Conservation (phyloP, 345 rosid genomes). For the Abelmoschus esculentus region DNA sequence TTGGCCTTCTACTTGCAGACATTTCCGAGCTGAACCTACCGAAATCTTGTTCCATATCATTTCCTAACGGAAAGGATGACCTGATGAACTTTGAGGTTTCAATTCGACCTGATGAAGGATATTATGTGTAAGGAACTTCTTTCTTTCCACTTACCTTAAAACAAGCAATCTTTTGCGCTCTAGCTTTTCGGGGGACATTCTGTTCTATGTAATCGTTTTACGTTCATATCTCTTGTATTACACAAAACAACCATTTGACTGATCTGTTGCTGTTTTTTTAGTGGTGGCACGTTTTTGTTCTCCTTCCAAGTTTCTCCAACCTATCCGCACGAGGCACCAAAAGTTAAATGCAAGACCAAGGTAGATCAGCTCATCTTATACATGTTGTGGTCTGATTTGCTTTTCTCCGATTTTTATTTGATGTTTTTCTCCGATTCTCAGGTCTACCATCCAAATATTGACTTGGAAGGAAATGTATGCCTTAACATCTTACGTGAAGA, state of each 20-base stretch:
- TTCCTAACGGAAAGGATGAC: conserved; percentile 78
- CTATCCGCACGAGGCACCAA: conserved; percentile 95
- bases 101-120: conserved; percentile 81
- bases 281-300: conserved; percentile 80
- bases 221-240: too few species aligned
- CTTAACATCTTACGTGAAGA: conserved; percentile 93
- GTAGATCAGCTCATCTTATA: conserved; percentile 22
- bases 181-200: not conserved
- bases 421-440: conserved; percentile 16
- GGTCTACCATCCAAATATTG: conserved; percentile 97
- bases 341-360: conserved; percentile 98
- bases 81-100: conserved; percentile 78
- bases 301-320: conserved; percentile 79
- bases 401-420: not conserved
- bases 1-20: conserved; percentile 29
- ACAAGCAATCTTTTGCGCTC: not conserved
- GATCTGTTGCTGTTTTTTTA: conserved; percentile 11
- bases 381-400: conserved; percentile 2
- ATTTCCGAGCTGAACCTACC: conserved; percentile 76
- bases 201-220: too few species aligned
- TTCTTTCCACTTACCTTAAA: not conserved
- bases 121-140: conserved; percentile 49
- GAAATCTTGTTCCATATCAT: conserved; percentile 51
- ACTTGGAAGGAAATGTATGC: conserved; percentile 96
- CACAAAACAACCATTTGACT: too few species aligned